phyloP scores from a whole-genome alignment of 768 basidiomycete genomes.

The Suillus discolor region DNA sequence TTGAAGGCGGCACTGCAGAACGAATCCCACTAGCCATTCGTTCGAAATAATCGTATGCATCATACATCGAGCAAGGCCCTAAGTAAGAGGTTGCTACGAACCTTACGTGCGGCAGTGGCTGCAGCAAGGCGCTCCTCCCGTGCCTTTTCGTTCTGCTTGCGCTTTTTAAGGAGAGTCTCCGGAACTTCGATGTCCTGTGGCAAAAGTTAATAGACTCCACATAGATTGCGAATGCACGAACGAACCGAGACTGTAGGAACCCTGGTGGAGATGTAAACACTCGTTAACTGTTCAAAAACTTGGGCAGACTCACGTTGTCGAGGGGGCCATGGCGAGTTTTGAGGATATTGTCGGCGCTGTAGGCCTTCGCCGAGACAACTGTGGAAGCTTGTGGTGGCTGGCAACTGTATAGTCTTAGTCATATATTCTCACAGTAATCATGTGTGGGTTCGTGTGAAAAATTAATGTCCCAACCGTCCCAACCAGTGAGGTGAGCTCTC shows the following conservation, averaged over 20 bases:
- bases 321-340: conserved; percentile 49
- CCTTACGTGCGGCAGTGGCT: conserved; percentile 86
- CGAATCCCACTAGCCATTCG: conserved; percentile 71
- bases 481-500: no score
- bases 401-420: conserved; percentile 39
- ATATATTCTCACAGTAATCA: conserved; percentile 17
- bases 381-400: conserved; percentile 37
- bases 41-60: conserved; percentile 82
- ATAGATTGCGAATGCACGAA: conserved; percentile 12
- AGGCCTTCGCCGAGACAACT: conserved; percentile 22
- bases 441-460: no score
- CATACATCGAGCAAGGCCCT: conserved; percentile 44
- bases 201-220: conserved; percentile 17
- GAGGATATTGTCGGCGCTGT: conserved; percentile 34
- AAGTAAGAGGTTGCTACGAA: conserved; percentile 40
- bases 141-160: conserved; percentile 96
- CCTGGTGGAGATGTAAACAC: conserved; percentile 24
- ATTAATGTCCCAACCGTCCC: no score
- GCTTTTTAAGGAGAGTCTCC: conserved; percentile 99
- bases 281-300: conserved; percentile 7
- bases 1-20: conserved; percentile 72
- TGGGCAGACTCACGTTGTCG: conserved; percentile 50
- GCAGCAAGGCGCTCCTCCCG: conserved; percentile 90
- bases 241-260: conserved; percentile 52
- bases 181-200: conserved; percentile 90